Base-by-base conservation (phyloP, 495 filamentous ascomycete genomes). In the Aspergillus haitiensis region DNA sequence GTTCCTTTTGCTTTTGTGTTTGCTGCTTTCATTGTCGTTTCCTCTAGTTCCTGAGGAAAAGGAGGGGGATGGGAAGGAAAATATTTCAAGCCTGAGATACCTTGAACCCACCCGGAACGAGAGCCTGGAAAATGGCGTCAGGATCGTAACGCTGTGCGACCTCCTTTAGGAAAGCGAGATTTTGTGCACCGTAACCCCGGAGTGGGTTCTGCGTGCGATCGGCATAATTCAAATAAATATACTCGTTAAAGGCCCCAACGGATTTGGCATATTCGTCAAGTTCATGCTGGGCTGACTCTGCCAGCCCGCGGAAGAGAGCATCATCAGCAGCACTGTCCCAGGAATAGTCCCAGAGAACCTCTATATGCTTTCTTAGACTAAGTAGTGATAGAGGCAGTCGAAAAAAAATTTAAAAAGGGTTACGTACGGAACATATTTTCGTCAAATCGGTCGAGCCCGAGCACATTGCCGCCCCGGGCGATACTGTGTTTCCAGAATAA, bases 101-200 rank as follows among this genome's bases (percentile, higher is more conserved):
- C 63, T 75, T 74, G 39, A 71, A 75, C 34, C 73, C 73, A 50
- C 73, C 73, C 31, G 73, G 73, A 15, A 78, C 73, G 50, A 74
- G 56, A 35, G 50, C 75, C 75, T 83, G 80, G 56, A 85, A 85
- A 1, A 83, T 68, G 1, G 67, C 74, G 1, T 72, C 55, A 0
- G 81, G 80, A 58, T 85, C 83, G 60, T 80, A 85, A 66, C 78
- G 76, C 57, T 64, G 63, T 2, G 71, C 75, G 40, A 75, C 70
- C 21, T 56, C 46, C 31, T 63, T 57, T 52, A 86, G 61, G n/a
- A 65, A 62, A 39, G 58, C 51, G 34, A 75, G 55, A 62, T 75
- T 84, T 18, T 69, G 67, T 32, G 46, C 62, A 0, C 82, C 82
- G 67, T 83, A 85, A 6, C 80, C 72, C 0, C 56, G 65, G 11